Evolutionary conservation across 257 asterid species (phyloP).

Genomic region (Cordia subcordata): DNA sequence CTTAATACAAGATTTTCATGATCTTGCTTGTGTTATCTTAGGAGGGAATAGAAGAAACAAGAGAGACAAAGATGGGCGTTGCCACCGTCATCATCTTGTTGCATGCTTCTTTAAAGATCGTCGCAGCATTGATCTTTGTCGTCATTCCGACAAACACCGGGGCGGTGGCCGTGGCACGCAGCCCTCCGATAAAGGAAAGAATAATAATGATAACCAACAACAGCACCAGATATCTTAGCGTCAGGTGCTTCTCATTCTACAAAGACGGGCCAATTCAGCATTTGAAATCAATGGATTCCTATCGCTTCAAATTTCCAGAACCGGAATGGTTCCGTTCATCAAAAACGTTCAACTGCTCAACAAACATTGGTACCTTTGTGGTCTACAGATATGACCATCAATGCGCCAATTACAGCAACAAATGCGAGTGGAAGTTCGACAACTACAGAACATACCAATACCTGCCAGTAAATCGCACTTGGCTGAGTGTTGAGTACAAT

Average conservation of each 20-base stretch:
- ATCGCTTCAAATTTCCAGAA: neutral
- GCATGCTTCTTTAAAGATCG: neutral
- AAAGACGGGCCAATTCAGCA: neutral
- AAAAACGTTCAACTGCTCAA: slow-evolving; percentile 70
- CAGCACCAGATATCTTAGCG: neutral
- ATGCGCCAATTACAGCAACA: slow-evolving; percentile 17
- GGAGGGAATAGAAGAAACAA: no score
- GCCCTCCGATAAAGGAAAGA: neutral
- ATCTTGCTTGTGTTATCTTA: no score
- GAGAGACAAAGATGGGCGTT: neutral
- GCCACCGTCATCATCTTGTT: neutral
- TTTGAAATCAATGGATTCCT: neutral
- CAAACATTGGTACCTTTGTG: slow-evolving; percentile 67
- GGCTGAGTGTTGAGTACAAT: slow-evolving; percentile 34
- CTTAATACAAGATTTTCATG: no score
- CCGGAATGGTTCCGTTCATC: neutral
- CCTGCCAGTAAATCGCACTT: neutral
- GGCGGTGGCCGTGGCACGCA: neutral
- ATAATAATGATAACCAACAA: neutral
- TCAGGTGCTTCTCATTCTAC: neutral
- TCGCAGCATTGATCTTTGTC: no score
- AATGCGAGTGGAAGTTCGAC: slow-evolving; percentile 64
- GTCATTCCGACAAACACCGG: no score
- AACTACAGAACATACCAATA: slow-evolving; percentile 37
- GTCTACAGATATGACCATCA: slow-evolving; percentile 38